Percentiles rank a stretch among this genome's conserved stretches.
Conservation (phyloP, 768 basidiomycete species). For the Multifurca ochricompacta region DNA sequence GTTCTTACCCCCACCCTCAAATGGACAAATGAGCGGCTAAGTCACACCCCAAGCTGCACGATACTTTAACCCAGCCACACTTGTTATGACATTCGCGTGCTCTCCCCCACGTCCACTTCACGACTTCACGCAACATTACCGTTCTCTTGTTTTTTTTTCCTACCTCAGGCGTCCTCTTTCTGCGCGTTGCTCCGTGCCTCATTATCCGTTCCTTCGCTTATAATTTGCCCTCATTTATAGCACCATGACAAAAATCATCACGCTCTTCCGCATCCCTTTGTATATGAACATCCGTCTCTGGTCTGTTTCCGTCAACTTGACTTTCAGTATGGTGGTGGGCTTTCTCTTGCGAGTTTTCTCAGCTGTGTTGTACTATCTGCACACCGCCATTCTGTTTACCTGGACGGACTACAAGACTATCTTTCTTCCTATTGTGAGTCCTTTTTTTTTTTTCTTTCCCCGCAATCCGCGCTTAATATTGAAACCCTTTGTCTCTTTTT, state of each 20-base stretch:
- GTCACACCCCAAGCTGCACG: background rate
- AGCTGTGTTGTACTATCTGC: constrained; percentile 14
- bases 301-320: background rate
- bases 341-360: constrained; percentile 3
- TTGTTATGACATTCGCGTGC: constrained; percentile 7
- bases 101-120: background rate
- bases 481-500: background rate
- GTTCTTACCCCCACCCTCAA: background rate
- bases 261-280: constrained; percentile 5
- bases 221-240: constrained; percentile 1
- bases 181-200: constrained; percentile 1
- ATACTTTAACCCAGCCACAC: background rate
- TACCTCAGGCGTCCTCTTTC: constrained; percentile 5
- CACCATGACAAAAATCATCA: background rate
- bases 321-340: background rate
- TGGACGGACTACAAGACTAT: constrained; percentile 29
- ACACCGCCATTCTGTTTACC: constrained; percentile 25
- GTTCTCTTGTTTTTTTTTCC: background rate
- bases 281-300: background rate
- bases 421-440: constrained; percentile 26
- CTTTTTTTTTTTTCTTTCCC: background rate
- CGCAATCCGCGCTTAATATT: background rate
- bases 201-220: background rate
- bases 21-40: constrained; percentile 14
- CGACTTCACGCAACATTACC: constrained; percentile 5